Base-by-base conservation (phyloP, 345 rosid genomes). In the Citrus unshiu region DNA sequence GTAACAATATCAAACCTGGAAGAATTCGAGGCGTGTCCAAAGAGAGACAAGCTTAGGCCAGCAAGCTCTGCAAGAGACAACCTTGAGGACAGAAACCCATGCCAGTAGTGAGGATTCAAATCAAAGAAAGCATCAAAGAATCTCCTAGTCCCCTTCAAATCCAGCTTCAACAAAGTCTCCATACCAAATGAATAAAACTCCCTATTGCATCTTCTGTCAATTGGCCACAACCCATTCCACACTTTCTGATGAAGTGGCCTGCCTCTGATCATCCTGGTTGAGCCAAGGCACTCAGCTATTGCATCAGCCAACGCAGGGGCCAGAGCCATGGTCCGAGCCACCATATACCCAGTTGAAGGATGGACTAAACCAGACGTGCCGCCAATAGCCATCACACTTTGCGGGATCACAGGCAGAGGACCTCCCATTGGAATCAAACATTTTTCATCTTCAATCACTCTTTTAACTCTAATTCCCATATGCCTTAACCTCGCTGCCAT, bases 341-440 rank as follows among this genome's bases (percentile, higher is more conserved):
- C 91, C 89, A 77, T 83, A 84, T 87, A 91, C 78, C 93, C 93
- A 0, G 95, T 90, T 19, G 95, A 87, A 12, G 95, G 95, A 59
- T 91, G 95, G 68, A 91, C 93, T 32, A 88, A 21, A 84, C 95
- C 93, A 5, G 93, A 85, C 19, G 49, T 87, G 25, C 95, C 93
- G 6, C 95, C 95, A 24, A 90, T 77, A 21, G 88, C 92, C 93
- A 91, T 83, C 78, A 90, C 87, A 19, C 66, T 85, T 75, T 90
- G 95, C 46, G 95, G 93, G 59, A 88, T 86, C 70, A 7, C 46
- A 7, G 93, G 95, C 54, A 91, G 90, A 66, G 93, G 90, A 9
- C 95, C 95, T 22, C 93, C 95, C 95, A 90, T 91, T 43, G 95
- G 95, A 64, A 91, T 91, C 86, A 91, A 68, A 57, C 95, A 91